phyloP scores from a whole-genome alignment of 805 yeast genomes.

The Saccharomycopsis malanga region DNA sequence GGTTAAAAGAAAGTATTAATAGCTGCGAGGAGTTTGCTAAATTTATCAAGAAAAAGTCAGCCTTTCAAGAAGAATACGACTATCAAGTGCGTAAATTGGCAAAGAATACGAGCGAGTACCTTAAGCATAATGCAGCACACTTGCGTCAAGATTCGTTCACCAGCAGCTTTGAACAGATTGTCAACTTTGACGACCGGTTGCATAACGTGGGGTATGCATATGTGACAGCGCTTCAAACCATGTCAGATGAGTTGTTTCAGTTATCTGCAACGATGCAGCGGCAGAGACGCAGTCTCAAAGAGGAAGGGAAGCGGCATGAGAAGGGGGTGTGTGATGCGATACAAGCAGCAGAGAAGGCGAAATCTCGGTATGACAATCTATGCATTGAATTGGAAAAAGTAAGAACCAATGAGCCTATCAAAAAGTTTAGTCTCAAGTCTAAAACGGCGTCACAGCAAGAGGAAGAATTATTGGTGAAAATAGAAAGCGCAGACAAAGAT shows the following conservation, averaged over 20 bases:
- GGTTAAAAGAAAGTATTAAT: slow-evolving; percentile 71
- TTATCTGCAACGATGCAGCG: slow-evolving; percentile 63
- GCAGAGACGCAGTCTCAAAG: slow-evolving; percentile 71
- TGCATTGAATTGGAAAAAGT: slow-evolving; percentile 85
- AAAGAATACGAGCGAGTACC: slow-evolving; percentile 41
- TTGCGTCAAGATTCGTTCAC: slow-evolving; percentile 62
- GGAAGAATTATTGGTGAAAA: slow-evolving; percentile 78
- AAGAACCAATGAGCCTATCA: slow-evolving; percentile 73
- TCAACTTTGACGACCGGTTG: slow-evolving; percentile 73
- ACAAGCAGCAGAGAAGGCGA: slow-evolving; percentile 81
- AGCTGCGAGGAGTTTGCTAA: slow-evolving; percentile 82
- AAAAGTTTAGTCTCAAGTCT: slow-evolving; percentile 73
- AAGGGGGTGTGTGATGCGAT: slow-evolving; percentile 82
- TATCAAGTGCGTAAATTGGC: slow-evolving; percentile 69
- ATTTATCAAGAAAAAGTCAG: slow-evolving; percentile 70
- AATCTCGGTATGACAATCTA: slow-evolving; percentile 62
- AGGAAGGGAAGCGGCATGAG: slow-evolving; percentile 73
- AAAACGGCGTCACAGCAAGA: slow-evolving; percentile 74
- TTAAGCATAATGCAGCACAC: slow-evolving; percentile 37
- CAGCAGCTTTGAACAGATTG: slow-evolving; percentile 55
- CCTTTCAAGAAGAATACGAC: slow-evolving; percentile 71
- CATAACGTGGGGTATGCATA: slow-evolving; percentile 67
- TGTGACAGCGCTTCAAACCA: slow-evolving; percentile 70
- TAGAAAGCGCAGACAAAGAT: slow-evolving; percentile 79
- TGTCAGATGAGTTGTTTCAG: slow-evolving; percentile 78